Evolutionary conservation across 2,329 filamentous ascomycete genomes (phyloP), one percentile per base, ranked within the genome.

Genomic region (Orbilia blumenaviensis): DNA sequence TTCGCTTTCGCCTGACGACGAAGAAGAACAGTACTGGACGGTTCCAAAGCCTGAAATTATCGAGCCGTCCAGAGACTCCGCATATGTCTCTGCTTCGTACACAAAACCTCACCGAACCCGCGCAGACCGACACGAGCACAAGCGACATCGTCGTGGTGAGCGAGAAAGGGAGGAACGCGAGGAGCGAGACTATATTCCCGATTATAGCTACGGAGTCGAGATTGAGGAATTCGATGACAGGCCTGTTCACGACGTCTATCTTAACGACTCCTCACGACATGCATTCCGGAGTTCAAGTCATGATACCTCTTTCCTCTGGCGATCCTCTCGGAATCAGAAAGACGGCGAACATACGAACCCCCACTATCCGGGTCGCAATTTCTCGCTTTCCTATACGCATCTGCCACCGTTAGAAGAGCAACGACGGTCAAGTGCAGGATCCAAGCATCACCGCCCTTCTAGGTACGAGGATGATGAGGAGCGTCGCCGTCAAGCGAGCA

Each of bases 281-380:
- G 63, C 64, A 10, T 76, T 76, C 72, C 64, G 72, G 21, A 76
- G 72, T 27, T 76, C 72, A 4, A 76, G 72, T 14, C 72, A 76
- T 36, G 72, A 76, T 61, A 68, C 64, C 3, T 76, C 72, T n/a
- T 76, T 76, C 60, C 64, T 76, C 41, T 76, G 72, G 72, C 56
- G 72, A 48, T 76, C 69, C 4, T 32, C 54, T 27, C 42, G 64
- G 46, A 10, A 32, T 7, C 29, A 50, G 10, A 64, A 69, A 27
- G 72, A 76, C 9, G 72, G 69, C 16, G 64, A 68, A 25, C 66
- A 75, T 23, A 6, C 14, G 12, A 25, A 62, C 14, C 29, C 36
- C 23, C 63, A 42, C 9, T 44, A 64, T 8, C 66, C 72, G 1
- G 48, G 56, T 29, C 64, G 72, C 10, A 64, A 66, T 10, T 76